Percentiles rank a stretch among this genome's conserved stretches.
Evolutionary conservation across 306 rosid species (phyloP).

Genomic region (Cucurbita pepo): DNA sequence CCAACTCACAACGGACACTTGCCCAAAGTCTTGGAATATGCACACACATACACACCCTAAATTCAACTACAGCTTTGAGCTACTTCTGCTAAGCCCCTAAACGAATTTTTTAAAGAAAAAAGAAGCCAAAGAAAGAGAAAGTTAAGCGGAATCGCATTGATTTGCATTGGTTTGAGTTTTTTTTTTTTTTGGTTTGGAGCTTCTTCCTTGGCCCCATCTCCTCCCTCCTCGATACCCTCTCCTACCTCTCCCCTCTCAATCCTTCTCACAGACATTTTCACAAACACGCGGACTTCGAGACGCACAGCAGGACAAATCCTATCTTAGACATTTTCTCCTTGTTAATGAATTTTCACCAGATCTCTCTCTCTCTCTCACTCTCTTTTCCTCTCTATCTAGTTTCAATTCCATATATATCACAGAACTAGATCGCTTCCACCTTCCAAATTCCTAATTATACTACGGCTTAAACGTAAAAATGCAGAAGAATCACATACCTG

Average conservation of each 20-base stretch:
- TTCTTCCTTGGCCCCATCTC: constrained; percentile 60
- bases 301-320: constrained; percentile 6
- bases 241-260: background rate
- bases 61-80: background rate
- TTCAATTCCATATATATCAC: background rate
- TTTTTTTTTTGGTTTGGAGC: constrained; percentile 44
- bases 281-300: constrained; percentile 4
- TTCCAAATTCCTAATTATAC: background rate
- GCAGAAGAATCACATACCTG: constrained; percentile 13
- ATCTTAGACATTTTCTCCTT: constrained; percentile 10
- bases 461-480: background rate
- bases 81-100: constrained; percentile 9
- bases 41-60: constrained; percentile 19
- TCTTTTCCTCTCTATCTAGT: background rate
- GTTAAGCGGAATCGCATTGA: constrained; percentile 25
- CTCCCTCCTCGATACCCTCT: constrained; percentile 44
- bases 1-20: constrained; percentile 33
- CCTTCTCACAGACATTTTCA: constrained; percentile 2
- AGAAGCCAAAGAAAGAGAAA: constrained; percentile 44
- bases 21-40: constrained; percentile 14
- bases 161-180: constrained; percentile 62
- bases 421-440: background rate
- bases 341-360: background rate
- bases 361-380: constrained; percentile 5
- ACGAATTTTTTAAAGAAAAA: constrained; percentile 11